A percentile compares a stretch with the other conserved stretches of the same genome.
Evolutionary conservation across 2,329 filamentous ascomycete species (phyloP).

Genomic region (Colletotrichum sp.): DNA sequence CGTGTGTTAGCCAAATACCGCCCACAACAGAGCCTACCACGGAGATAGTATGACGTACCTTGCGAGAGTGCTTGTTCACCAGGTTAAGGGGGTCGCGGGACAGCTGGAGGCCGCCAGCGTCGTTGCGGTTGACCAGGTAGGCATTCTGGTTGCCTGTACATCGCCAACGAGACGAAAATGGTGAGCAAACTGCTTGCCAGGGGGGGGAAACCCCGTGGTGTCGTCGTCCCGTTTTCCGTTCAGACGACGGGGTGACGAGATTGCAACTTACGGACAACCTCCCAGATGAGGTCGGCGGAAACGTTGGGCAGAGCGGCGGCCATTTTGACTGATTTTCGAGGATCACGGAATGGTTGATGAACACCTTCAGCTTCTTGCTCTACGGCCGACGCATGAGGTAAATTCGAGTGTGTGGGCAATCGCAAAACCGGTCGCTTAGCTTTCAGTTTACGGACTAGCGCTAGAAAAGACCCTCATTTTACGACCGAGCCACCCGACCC

Average conservation of each 20-base stretch:
- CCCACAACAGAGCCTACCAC: not conserved
- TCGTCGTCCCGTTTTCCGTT: not conserved
- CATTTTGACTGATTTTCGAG: conserved; percentile 57
- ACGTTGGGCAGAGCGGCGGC: conserved; percentile 70
- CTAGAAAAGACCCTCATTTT: not conserved
- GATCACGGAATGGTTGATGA: conserved; percentile 30
- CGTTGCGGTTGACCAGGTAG: conserved; percentile 89
- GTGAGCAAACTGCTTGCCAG: not conserved
- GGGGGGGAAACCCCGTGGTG: not conserved
- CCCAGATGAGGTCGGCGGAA: conserved; percentile 92
- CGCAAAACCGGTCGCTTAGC: conserved; percentile 32
- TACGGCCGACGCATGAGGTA: conserved; percentile 27
- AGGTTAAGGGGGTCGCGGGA: conserved; percentile 95
- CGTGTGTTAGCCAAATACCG: conserved; percentile 36
- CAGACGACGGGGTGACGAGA: not conserved
- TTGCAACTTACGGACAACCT: conserved; percentile 82
- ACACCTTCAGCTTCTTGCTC: conserved; percentile 15
- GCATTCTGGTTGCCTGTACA: conserved; percentile 81
- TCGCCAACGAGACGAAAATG: not conserved
- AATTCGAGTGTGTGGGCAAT: conserved; percentile 40
- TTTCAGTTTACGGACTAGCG: conserved; percentile 17
- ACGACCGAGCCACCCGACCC: not conserved
- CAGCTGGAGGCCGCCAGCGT: conserved; percentile 82
- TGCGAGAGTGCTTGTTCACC: conserved; percentile 88
- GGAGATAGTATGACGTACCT: conserved; percentile 59